A percentile compares a stretch with the other conserved stretches of the same genome.
Evolutionary conservation across 345 rosid genomes (phyloP).

Genomic region (Cardamine resedifolia): DNA sequence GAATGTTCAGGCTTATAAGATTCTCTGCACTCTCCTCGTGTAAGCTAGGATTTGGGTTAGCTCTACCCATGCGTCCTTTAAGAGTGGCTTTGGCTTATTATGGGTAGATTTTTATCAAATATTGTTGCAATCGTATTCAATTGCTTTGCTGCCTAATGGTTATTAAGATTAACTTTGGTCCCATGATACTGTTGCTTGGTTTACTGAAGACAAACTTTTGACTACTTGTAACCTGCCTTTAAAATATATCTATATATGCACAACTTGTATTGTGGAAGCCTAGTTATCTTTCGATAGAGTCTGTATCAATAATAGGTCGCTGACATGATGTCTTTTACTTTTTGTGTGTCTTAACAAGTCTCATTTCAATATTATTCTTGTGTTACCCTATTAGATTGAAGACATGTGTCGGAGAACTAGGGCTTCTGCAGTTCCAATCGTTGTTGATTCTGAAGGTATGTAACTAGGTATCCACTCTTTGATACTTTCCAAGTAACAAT

Average conservation of each 20-base stretch:
- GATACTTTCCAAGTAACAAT: neutral
- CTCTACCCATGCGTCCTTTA: neutral
- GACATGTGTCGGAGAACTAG: constrained; percentile 71
- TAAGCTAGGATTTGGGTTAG: constrained; percentile 11
- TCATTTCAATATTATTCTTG: neutral
- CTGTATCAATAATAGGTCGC: neutral
- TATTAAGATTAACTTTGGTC: neutral
- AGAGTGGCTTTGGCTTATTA: constrained; percentile 11
- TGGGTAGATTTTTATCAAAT: constrained; percentile 9
- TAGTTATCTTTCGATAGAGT: constrained; percentile 5
- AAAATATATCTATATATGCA: neutral
- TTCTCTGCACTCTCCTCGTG: constrained; percentile 1
- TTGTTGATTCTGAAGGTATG: constrained; percentile 90
- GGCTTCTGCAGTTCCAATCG: constrained; percentile 85
- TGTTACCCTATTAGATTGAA: constrained; percentile 61
- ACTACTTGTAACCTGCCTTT: constrained; percentile 6
- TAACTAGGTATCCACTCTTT: constrained; percentile 28
- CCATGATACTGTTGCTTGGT: neutral
- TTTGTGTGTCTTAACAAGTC: constrained; percentile 11
- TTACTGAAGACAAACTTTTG: neutral
- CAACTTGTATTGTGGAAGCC: neutral
- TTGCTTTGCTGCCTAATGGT: constrained; percentile 3
- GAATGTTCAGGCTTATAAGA: neutral
- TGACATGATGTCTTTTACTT: constrained; percentile 14
- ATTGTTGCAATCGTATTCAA: constrained; percentile 4